A percentile compares a stretch with the other conserved stretches of the same genome.
phyloP scores from a whole-genome alignment of 192 early-diverging fungal species.

The Thamnidium elegans region DNA sequence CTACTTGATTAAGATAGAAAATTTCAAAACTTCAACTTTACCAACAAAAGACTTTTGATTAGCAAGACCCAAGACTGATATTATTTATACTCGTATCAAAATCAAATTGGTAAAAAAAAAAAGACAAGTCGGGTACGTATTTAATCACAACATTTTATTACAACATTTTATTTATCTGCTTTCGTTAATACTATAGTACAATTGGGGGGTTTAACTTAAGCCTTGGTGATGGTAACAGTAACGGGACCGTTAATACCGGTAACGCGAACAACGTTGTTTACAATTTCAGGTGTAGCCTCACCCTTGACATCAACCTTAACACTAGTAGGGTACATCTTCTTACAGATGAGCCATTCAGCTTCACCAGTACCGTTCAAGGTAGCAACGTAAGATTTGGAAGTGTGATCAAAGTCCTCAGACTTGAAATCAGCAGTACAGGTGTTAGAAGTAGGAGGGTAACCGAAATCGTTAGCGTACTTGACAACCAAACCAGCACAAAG shows the following conservation, averaged over 20 bases:
- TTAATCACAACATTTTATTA: too few relatives aligned
- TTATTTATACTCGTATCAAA: too few relatives aligned
- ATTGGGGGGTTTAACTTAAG: conserved; percentile 9
- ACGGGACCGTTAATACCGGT: conserved; percentile 19
- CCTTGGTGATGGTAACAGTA: conserved; percentile 29
- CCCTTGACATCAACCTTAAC: conserved; percentile 43
- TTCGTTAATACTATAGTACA: too few relatives aligned
- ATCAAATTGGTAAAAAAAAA: too few relatives aligned
- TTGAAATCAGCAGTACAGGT: conserved; percentile 30
- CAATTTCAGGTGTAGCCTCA: conserved; percentile 14
- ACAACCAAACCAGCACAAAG: conserved; percentile 44
- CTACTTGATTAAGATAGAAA: too few relatives aligned
- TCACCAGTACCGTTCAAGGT: conserved; percentile 28
- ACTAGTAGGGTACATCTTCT: conserved; percentile 47
- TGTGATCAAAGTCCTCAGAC: conserved; percentile 40
- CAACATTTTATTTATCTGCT: too few relatives aligned
- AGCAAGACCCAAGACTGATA: too few relatives aligned
- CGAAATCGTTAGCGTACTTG: conserved; percentile 42
- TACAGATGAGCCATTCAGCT: conserved; percentile 30
- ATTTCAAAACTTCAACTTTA: too few relatives aligned
- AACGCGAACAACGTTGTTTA: conserved; percentile 15
- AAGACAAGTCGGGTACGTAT: too few relatives aligned
- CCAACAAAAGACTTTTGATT: too few relatives aligned
- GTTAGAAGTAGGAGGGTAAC: conserved; percentile 44
- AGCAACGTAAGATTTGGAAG: conserved; percentile 31